A percentile compares a stretch with the other conserved stretches of the same genome.
Conservation (phyloP, 106 monocot genomes). For the Xerophyta viscosa region DNA sequence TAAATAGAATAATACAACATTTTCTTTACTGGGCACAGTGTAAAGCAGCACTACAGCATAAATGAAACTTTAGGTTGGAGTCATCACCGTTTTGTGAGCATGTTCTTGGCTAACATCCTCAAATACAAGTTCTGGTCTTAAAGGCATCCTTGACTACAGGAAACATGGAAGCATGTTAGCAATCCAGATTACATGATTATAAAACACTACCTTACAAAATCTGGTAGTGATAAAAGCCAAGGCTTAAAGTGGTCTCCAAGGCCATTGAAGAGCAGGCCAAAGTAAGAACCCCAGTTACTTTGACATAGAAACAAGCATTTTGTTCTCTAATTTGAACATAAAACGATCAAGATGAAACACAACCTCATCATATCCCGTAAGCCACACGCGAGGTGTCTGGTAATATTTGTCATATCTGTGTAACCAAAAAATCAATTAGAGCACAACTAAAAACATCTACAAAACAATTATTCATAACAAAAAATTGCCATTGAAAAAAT, state of each 20-base stretch:
- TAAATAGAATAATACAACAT: too few relatives aligned
- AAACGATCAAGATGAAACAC: not conserved
- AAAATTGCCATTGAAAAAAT: too few relatives aligned
- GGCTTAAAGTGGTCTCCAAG: too few relatives aligned
- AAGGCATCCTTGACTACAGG: constrained; percentile 83
- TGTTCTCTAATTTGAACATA: not conserved
- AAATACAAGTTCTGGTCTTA: constrained; percentile 82
- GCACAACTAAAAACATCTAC: too few relatives aligned
- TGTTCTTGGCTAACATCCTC: constrained; percentile 99
- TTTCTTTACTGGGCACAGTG: too few relatives aligned
- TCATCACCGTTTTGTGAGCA: constrained; percentile 86
- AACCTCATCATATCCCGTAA: constrained; percentile 99
- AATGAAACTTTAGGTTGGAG: too few relatives aligned
- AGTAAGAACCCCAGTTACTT: not conserved
- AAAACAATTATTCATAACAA: too few relatives aligned
- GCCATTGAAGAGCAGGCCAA: too few relatives aligned
- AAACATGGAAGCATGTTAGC: not conserved
- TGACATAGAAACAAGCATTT: not conserved
- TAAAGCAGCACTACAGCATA: too few relatives aligned
- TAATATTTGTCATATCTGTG: constrained; percentile 98
- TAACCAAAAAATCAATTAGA: constrained; percentile 1
- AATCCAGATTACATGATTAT: too few relatives aligned
- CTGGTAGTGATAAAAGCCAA: too few relatives aligned
- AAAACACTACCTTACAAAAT: too few relatives aligned
- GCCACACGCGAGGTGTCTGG: constrained; percentile 99